Percentiles rank a stretch among this genome's conserved stretches.
Evolutionary conservation across 2,329 filamentous ascomycete species (phyloP).

Genomic region (Colletotrichum godetiae): DNA sequence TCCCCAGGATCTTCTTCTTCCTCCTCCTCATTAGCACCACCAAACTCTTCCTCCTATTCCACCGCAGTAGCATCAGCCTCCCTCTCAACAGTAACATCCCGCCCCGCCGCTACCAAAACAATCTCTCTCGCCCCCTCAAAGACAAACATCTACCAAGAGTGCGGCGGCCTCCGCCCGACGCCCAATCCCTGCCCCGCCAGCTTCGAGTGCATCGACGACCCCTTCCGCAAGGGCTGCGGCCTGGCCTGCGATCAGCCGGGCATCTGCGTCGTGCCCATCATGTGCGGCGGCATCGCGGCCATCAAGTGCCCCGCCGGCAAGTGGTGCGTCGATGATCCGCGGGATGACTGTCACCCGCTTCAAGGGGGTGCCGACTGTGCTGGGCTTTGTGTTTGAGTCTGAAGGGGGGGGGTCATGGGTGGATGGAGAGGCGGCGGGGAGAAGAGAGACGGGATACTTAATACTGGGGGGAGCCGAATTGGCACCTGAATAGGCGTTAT

Average conservation of each 20-base stretch:
- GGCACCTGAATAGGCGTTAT: not conserved
- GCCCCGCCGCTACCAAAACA: not conserved
- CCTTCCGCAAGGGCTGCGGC: slow-evolving; percentile 45
- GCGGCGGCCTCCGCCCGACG: slow-evolving; percentile 44
- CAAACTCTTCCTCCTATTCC: not conserved
- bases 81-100: not conserved
- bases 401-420: too few relatives aligned
- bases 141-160: slow-evolving; percentile 41
- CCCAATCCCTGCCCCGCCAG: slow-evolving; percentile 42
- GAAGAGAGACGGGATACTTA: not conserved
- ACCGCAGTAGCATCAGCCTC: not conserved
- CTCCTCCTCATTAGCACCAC: not conserved
- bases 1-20: not conserved
- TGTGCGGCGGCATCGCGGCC: slow-evolving; percentile 43
- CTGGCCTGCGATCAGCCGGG: slow-evolving; percentile 49
- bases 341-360: slow-evolving; percentile 43
- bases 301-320: slow-evolving; percentile 39
- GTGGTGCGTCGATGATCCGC: slow-evolving; percentile 44
- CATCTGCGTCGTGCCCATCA: slow-evolving; percentile 42
- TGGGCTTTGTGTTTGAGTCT: slow-evolving; percentile 45
- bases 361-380: slow-evolving; percentile 44
- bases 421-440: not conserved
- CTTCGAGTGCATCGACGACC: slow-evolving; percentile 47
- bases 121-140: not conserved
- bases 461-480: not conserved